phyloP scores from a whole-genome alignment of 2,329 filamentous ascomycete genomes.

The Drechmeria coniospora region DNA sequence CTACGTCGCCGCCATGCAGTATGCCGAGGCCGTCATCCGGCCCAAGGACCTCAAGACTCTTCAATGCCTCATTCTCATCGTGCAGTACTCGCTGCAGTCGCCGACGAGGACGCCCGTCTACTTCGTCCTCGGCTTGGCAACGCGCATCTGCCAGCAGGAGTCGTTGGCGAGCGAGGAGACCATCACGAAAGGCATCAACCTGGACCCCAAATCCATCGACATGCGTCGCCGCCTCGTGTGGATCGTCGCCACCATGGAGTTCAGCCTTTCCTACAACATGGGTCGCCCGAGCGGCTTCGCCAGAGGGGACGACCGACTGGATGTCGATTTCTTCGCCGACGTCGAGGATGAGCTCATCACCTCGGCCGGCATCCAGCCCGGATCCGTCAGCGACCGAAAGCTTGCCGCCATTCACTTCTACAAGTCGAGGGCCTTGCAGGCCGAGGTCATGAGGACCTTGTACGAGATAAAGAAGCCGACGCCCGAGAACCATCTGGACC shows the following conservation, averaged over 20 bases:
- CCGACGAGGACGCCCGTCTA: constrained; percentile 87
- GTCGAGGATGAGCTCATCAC: constrained; percentile 77
- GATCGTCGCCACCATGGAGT: constrained; percentile 80
- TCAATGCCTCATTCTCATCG: constrained; percentile 77
- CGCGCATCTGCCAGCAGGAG: constrained; percentile 76
- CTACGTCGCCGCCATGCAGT: constrained; percentile 76
- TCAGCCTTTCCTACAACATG: constrained; percentile 72
- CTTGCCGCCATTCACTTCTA: constrained; percentile 84
- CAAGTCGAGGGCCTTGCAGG: constrained; percentile 75
- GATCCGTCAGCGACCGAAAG: constrained; percentile 66
- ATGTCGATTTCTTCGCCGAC: constrained; percentile 71
- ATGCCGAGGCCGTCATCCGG: constrained; percentile 67
- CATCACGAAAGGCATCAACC: constrained; percentile 46
- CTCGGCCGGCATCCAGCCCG: constrained; percentile 54
- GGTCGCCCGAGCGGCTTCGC: constrained; percentile 78
- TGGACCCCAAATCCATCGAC: constrained; percentile 66
- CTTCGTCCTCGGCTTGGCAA: constrained; percentile 79
- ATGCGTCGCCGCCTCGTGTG: constrained; percentile 81
- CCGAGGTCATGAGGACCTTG: constrained; percentile 71
- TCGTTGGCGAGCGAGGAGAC: constrained; percentile 82
- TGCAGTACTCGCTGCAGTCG: constrained; percentile 81
- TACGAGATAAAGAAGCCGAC: constrained; percentile 72
- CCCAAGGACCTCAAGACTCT: constrained; percentile 84
- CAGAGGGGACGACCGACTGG: constrained; percentile 64
- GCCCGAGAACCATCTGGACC: constrained; percentile 65